A percentile compares a stretch with the other conserved stretches of the same genome.
Evolutionary conservation across 2,329 filamentous ascomycete species (phyloP).

Genomic region (Neospermospora avenae): DNA sequence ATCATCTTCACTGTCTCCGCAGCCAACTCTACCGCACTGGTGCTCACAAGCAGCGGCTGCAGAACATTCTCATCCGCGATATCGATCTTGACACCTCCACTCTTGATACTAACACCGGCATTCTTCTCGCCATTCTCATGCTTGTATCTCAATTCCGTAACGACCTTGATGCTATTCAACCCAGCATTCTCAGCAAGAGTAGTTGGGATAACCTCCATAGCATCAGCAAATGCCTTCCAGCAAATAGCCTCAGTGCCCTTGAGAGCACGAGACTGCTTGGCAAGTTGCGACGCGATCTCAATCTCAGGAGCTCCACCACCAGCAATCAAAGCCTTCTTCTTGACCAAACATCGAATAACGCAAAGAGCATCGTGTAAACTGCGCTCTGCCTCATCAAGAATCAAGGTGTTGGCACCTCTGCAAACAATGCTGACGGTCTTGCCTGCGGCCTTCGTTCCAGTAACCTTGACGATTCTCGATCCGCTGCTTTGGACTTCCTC

Average conservation of each 20-base stretch:
- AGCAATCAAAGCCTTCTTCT: constrained; percentile 99
- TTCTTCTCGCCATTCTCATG: constrained; percentile 95
- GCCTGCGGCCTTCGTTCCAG: constrained; percentile 76
- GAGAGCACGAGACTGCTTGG: constrained; percentile 76
- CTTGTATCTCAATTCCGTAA: constrained; percentile 89
- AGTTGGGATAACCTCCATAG: constrained; percentile 94
- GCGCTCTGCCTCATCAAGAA: constrained; percentile 95
- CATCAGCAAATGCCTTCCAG: constrained; percentile 98
- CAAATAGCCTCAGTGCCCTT: constrained; percentile 94
- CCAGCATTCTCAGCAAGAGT: constrained; percentile 97
- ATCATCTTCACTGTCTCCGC: constrained; percentile 87
- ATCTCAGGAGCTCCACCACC: constrained; percentile 96
- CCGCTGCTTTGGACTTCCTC: constrained; percentile 88
- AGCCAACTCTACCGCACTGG: constrained; percentile 93
- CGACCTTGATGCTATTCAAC: constrained; percentile 97
- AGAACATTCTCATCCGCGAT: constrained; percentile 96
- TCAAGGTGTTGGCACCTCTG: constrained; percentile 88
- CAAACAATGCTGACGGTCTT: constrained; percentile 95
- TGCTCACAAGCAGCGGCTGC: constrained; percentile 93
- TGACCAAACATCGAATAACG: constrained; percentile 94
- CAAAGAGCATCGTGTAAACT: constrained; percentile 96
- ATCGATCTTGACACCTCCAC: constrained; percentile 93
- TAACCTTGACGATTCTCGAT: constrained; percentile 91
- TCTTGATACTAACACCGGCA: constrained; percentile 97
- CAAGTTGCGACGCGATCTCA: constrained; percentile 85